phyloP scores from a whole-genome alignment of 2,329 filamentous ascomycete species.

The Samsoniella hepiali region DNA sequence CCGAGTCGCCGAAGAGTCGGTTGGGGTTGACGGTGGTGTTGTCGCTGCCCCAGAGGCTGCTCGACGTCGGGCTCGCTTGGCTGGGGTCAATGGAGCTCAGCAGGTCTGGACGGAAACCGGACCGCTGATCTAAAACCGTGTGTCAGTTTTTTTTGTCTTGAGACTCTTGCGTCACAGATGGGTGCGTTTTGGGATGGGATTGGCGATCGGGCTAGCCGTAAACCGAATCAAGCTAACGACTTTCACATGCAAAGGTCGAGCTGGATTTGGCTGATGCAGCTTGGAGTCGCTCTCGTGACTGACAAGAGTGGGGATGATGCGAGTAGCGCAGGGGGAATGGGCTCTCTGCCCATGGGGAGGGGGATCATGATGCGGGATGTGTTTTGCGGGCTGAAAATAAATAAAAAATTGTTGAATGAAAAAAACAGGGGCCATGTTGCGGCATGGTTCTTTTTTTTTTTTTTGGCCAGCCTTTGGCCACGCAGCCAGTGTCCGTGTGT shows the following conservation, averaged over 20 bases:
- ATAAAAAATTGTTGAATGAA: not conserved
- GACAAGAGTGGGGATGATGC: conserved; percentile 16
- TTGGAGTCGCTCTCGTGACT: conserved; percentile 20
- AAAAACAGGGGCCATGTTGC: not conserved
- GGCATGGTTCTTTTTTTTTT: not conserved
- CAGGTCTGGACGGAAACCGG: conserved; percentile 18
- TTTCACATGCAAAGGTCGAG: conserved; percentile 25
- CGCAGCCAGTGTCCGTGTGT: not conserved
- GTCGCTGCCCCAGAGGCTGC: conserved; percentile 24
- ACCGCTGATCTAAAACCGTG: conserved; percentile 17
- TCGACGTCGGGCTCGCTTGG: conserved; percentile 18
- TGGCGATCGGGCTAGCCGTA: not conserved
- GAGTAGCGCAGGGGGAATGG: conserved; percentile 10
- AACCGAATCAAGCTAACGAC: conserved; percentile 12
- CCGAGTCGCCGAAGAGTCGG: conserved; percentile 36
- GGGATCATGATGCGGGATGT: conserved; percentile 22
- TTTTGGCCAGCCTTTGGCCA: not conserved
- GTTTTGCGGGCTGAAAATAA: not conserved
- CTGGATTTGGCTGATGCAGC: not conserved
- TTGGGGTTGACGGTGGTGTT: conserved; percentile 32
- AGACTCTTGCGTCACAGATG: not conserved
- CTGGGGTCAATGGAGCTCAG: conserved; percentile 10
- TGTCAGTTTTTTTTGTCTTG: conserved; percentile 12
- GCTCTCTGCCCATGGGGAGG: conserved; percentile 19
- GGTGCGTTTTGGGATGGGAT: not conserved